Base-by-base conservation (phyloP, 202 grass and related monocot genomes). In the Carex arenaria region DNA sequence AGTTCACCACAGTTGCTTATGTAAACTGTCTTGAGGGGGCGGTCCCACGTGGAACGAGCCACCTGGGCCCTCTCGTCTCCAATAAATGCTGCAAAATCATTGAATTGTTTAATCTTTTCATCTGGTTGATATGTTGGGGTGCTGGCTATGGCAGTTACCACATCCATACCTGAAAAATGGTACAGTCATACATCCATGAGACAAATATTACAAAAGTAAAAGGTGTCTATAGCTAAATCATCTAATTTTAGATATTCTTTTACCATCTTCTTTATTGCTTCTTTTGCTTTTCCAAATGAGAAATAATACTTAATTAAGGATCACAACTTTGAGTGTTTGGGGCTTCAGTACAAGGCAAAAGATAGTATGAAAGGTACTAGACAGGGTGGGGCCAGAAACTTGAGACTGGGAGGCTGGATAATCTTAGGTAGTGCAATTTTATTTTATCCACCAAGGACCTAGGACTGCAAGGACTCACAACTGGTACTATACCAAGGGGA, bases 31-130 rank as follows among this genome's bases (percentile, higher is more conserved):
- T 90, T 93, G 34, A 95, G 90, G 32, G 92, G 95, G 51, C 90
- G 89, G 63, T 98, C 66, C 95, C 95, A 98, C 71, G 91, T 82
- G 4, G 90, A 69, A 65, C 91, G 85, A 75, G 92, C 95, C 59
- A 87, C 77, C 83, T 98, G 90, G 87, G 92, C 95, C 85, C 95
- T 93, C 84, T 88, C 92, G 53, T 98, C 95, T 1, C 95, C 95
- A 72, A 98, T 91, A 82, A 95, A 79, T 88, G 85, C 60, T 0
- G 92, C 92, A 76, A 95, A 95, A 51, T 89, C 85, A 42, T 95
- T 98, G 83, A 98, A 95, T 72, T 92, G 61, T 10, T 89, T 87
- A 59, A 98, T 93, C 72, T 89, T 90, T 82, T 98, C 92, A 81
- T 80, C 87, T 70, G 95, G 95, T 82, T 89, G 92, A 54, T 98